phyloP scores from a whole-genome alignment of 257 asterid species.

The Nicotiana benthamiana region DNA sequence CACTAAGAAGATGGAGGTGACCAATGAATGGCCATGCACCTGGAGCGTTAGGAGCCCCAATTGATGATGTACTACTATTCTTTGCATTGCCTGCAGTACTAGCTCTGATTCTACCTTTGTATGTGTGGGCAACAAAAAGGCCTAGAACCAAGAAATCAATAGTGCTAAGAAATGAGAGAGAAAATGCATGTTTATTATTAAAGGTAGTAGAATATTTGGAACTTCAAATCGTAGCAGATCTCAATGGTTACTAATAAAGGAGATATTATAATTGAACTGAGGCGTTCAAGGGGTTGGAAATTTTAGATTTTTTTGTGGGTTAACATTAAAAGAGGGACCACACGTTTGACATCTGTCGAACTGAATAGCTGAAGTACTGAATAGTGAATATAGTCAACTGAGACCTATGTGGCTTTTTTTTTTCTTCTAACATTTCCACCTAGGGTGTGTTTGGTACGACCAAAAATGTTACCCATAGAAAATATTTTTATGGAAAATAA shows the following conservation, averaged over 20 bases:
- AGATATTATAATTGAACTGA: neutral
- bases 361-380: neutral
- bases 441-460: too few relatives aligned
- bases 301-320: neutral
- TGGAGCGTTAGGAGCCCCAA: slow-evolving; percentile 28
- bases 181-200: slow-evolving; percentile 10
- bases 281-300: neutral
- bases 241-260: neutral
- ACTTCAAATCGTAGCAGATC: neutral
- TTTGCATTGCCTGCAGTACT: neutral
- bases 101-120: neutral
- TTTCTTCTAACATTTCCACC: too few relatives aligned
- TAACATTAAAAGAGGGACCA: neutral
- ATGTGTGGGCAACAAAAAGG: neutral
- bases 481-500: too few relatives aligned
- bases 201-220: neutral
- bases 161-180: neutral
- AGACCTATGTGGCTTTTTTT: neutral
- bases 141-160: neutral
- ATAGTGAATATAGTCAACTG: neutral
- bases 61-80: neutral
- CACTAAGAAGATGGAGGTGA: slow-evolving; percentile 45
- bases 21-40: slow-evolving; percentile 62
- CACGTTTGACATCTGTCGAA: neutral
- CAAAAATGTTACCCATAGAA: too few relatives aligned